Conservation (phyloP, 139 green algal species). For the Dunaliella sp. region DNA sequence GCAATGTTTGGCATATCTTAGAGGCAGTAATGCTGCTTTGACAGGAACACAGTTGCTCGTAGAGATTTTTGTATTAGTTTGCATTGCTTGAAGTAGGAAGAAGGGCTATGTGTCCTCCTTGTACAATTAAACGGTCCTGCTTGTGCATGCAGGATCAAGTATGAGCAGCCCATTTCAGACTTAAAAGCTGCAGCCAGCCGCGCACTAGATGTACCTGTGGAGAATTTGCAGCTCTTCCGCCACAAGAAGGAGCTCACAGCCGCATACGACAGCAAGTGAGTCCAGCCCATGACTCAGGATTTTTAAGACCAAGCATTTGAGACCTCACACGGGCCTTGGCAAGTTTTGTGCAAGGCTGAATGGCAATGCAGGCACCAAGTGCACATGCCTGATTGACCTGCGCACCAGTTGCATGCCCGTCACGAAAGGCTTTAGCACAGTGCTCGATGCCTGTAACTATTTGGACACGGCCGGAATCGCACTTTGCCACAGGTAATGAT, state of each 20-base stretch:
- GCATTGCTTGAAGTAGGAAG: no score
- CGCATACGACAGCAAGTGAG: constrained; percentile 39
- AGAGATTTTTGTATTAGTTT: no score
- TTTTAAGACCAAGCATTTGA: no score
- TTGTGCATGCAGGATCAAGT: constrained; percentile 51
- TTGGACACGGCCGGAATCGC: background rate
- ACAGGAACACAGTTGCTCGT: background rate
- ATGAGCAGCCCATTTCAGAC: constrained; percentile 71
- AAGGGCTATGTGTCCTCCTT: background rate
- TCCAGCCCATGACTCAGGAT: background rate
- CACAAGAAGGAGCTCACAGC: constrained; percentile 67
- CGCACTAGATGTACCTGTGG: constrained; percentile 47
- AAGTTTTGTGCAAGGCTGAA: no score
- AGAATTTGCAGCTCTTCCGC: constrained; percentile 72
- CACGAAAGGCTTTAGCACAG: no score
- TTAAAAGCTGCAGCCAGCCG: constrained; percentile 46
- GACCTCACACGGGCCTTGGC: no score
- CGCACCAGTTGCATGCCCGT: no score
- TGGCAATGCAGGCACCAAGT: no score
- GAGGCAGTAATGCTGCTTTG: background rate
- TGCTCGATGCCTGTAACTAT: background rate
- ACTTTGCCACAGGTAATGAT: background rate
- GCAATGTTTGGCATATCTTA: background rate
- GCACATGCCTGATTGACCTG: no score
- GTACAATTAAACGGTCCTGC: background rate